phyloP scores from a whole-genome alignment of 352 stramenopile species.

The Aphanomyces euteiches region DNA sequence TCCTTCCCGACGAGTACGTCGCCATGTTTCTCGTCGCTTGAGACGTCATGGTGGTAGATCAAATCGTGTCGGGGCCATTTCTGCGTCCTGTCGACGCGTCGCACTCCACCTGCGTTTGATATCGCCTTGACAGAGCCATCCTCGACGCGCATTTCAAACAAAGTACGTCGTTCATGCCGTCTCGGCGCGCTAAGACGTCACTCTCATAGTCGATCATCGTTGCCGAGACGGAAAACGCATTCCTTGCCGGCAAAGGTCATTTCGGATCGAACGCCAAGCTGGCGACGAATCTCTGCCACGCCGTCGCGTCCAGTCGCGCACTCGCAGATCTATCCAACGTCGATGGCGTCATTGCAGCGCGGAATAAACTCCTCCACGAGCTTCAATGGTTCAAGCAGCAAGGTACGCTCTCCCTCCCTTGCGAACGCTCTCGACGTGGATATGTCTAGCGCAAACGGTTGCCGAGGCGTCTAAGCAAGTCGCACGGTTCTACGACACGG shows the following conservation, averaged over 20 bases:
- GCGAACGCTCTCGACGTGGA: neutral
- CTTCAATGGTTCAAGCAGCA: slow-evolving; percentile 19
- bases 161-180: neutral
- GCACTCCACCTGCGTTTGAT: too few relatives aligned
- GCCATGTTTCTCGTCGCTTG: too few relatives aligned
- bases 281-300: neutral
- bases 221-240: neutral
- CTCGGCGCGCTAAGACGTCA: too few relatives aligned
- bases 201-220: neutral
- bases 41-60: too few relatives aligned
- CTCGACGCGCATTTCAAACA: slow-evolving; percentile 1
- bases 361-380: slow-evolving; percentile 7
- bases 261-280: neutral
- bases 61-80: neutral
- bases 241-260: neutral
- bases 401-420: too few relatives aligned
- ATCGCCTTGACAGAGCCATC: too few relatives aligned
- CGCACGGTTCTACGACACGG: slow-evolving; percentile 8
- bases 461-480: neutral
- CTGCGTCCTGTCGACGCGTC: neutral
- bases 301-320: neutral
- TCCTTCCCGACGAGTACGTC: too few relatives aligned
- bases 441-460: neutral
- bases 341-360: neutral
- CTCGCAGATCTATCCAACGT: neutral